phyloP scores from a whole-genome alignment of 805 yeast genomes.

The Metschnikowia gelsemii region DNA sequence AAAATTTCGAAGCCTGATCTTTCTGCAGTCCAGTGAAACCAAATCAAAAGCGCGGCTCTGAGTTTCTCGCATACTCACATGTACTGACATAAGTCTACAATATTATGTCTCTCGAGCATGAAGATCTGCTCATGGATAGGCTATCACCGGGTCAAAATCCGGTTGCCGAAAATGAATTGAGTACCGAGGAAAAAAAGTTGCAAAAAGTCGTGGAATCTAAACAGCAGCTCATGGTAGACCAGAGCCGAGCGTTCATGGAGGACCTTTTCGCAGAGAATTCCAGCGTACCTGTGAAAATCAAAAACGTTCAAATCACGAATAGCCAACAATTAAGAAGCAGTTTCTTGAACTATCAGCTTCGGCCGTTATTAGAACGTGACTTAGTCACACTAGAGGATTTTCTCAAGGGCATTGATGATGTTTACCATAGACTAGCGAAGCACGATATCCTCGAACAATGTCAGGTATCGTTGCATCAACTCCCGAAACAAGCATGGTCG shows the following conservation, averaged over 20 bases:
- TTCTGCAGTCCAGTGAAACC: neutral
- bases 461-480: conserved; percentile 30
- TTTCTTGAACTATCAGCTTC: conserved; percentile 47
- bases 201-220: conserved; percentile 28
- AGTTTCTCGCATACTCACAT: neutral
- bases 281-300: conserved; percentile 43
- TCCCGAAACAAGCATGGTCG: conserved; percentile 14
- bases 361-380: conserved; percentile 43
- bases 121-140: conserved; percentile 36
- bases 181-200: conserved; percentile 27
- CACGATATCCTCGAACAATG: conserved; percentile 45
- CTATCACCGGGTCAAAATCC: conserved; percentile 19
- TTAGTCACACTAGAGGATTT: conserved; percentile 41
- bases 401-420: conserved; percentile 41
- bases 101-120: conserved; percentile 27
- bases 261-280: conserved; percentile 33
- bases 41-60: neutral
- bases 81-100: neutral
- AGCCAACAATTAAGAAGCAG: conserved; percentile 45
- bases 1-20: neutral
- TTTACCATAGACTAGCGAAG: conserved; percentile 44
- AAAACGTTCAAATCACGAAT: conserved; percentile 49
- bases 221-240: conserved; percentile 32
- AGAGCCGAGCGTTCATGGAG: conserved; percentile 34
- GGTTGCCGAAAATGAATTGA: conserved; percentile 15